A percentile compares a stretch with the other conserved stretches of the same genome.
Evolutionary conservation across 1,284 basidiomycete species (phyloP).

Genomic region (Hypsizygus ulmarius): DNA sequence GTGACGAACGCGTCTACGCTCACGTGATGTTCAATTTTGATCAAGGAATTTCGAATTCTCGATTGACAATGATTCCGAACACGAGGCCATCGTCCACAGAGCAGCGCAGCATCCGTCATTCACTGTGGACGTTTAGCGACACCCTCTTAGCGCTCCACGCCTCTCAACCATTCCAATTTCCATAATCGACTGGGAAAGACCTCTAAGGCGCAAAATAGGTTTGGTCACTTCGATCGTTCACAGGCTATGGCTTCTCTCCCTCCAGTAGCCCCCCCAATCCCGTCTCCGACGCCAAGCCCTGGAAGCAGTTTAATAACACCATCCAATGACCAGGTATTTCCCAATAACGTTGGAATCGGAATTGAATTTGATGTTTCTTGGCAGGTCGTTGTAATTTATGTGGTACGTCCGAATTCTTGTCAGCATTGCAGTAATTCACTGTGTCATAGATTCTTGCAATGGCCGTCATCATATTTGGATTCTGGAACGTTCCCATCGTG

Average conservation of each 20-base stretch:
- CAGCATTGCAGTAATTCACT: neutral
- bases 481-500: conserved; percentile 78
- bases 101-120: conserved; percentile 5
- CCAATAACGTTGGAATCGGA: neutral
- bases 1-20: conserved; percentile 21
- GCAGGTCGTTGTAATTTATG: conserved; percentile 67
- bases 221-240: neutral
- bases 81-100: conserved; percentile 21
- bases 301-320: conserved; percentile 31
- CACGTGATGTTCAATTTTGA: conserved; percentile 21
- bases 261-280: conserved; percentile 38
- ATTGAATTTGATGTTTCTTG: conserved; percentile 8
- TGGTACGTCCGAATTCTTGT: conserved; percentile 46
- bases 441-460: conserved; percentile 66
- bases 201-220: neutral
- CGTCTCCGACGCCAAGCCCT: conserved; percentile 25
- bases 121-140: too few relatives aligned
- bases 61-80: conserved; percentile 10
- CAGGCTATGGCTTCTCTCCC: conserved; percentile 28
- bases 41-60: conserved; percentile 1
- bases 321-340: conserved; percentile 40
- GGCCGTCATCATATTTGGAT: conserved; percentile 75
- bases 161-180: too few relatives aligned
- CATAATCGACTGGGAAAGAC: neutral
- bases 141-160: too few relatives aligned